Percentiles rank a stretch among this genome's conserved stretches.
Evolutionary conservation across 257 asterid genomes (phyloP).

Genomic region (Solanum boliviense): DNA sequence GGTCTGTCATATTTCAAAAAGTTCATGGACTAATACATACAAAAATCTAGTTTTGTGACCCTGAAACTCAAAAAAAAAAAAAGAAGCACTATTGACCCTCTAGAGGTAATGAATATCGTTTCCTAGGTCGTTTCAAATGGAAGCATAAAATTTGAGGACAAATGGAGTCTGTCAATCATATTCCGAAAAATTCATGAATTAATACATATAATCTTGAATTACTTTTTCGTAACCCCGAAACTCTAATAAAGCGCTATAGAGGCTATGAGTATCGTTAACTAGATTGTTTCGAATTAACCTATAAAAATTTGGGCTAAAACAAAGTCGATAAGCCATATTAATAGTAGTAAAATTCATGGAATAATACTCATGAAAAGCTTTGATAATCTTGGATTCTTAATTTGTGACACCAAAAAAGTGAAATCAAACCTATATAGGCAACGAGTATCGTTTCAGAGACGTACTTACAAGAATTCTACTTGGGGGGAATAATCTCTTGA

Average conservation of each 20-base stretch:
- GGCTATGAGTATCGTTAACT: neutral
- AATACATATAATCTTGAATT: neutral
- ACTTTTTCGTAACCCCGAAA: neutral
- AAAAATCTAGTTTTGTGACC: neutral
- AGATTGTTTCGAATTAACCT: neutral
- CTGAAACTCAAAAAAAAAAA: rapidly evolving
- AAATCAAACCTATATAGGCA: neutral
- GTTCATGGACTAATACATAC: neutral
- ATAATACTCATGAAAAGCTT: neutral
- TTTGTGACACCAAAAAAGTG: rapidly evolving
- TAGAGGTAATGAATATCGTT: neutral
- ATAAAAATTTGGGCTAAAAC: neutral
- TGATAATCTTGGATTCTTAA: neutral
- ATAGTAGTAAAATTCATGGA: neutral
- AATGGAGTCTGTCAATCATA: neutral
- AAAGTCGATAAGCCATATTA: neutral
- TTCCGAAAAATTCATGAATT: neutral
- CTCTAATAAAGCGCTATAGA: neutral
- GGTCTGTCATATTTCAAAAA: neutral
- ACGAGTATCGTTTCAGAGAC: no score
- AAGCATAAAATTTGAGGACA: neutral
- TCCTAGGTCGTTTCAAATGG: neutral
- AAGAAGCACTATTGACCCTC: neutral
- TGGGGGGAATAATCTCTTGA: no score
- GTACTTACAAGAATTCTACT: no score